Percentiles rank a stretch among this genome's conserved stretches.
phyloP scores from a whole-genome alignment of 2,329 filamentous ascomycete species.

The Clonostachys sp. region DNA sequence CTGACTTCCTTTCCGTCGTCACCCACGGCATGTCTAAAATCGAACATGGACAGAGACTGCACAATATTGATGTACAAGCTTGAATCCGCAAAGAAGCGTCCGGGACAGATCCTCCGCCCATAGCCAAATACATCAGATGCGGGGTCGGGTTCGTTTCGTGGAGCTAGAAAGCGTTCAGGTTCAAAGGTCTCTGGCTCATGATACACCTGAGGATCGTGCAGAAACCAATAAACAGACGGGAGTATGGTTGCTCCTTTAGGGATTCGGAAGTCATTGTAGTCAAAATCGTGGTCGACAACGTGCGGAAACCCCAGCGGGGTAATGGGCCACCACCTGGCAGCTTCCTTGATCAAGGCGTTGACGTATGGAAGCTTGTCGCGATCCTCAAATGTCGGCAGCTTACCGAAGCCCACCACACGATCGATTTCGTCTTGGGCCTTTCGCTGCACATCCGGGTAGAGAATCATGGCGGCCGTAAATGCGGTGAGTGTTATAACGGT shows the following conservation, averaged over 20 bases:
- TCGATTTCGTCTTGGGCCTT: slow-evolving; percentile 30
- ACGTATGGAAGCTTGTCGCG: slow-evolving; percentile 35
- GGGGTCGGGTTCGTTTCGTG: slow-evolving; percentile 14
- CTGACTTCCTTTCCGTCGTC: slow-evolving; percentile 1
- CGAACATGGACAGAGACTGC: slow-evolving; percentile 38
- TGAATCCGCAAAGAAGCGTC: slow-evolving; percentile 15
- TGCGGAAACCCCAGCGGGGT: slow-evolving; percentile 28
- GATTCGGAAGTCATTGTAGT: slow-evolving; percentile 32
- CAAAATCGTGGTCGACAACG: slow-evolving; percentile 24
- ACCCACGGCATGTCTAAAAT: slow-evolving; percentile 18
- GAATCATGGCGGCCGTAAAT: slow-evolving; percentile 29
- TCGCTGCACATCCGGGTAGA: slow-evolving; percentile 31
- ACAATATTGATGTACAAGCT: slow-evolving; percentile 22
- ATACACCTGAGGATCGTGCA: slow-evolving; percentile 30
- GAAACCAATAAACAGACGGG: slow-evolving; percentile 29
- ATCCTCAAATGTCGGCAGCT: slow-evolving; percentile 34
- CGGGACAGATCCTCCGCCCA: slow-evolving; percentile 22
- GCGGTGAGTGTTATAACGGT: slow-evolving; percentile 10
- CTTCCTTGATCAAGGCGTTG: slow-evolving; percentile 38
- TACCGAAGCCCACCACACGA: slow-evolving; percentile 28
- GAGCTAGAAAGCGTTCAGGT: slow-evolving; percentile 16
- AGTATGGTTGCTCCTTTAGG: slow-evolving; percentile 35
- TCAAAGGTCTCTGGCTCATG: slow-evolving; percentile 25
- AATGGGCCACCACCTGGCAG: slow-evolving; percentile 38
- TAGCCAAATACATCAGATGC: slow-evolving; percentile 17